phyloP scores from a whole-genome alignment of 306 rosid genomes.

The Dryas alaskensis region DNA sequence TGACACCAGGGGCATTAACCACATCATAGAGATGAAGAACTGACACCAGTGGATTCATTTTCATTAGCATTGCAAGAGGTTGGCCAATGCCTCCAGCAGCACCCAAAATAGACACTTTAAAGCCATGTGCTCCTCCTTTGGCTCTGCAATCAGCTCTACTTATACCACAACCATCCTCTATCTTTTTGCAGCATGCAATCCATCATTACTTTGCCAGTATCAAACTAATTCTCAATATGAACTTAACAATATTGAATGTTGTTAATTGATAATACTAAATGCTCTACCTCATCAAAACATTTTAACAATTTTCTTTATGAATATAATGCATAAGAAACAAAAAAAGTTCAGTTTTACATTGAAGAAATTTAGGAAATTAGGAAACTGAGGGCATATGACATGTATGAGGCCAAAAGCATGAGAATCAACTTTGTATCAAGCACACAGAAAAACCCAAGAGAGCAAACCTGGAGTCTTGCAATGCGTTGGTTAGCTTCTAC shows the following conservation, averaged over 20 bases:
- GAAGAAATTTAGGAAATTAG: conserved; percentile 56
- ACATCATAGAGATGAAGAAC: conserved; percentile 98
- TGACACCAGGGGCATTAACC: conserved; percentile 92
- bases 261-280: background rate
- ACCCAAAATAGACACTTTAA: conserved; percentile 86
- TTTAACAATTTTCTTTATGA: background rate
- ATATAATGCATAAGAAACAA: no score
- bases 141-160: conserved; percentile 60
- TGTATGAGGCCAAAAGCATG: no score
- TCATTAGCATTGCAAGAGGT: conserved; percentile 81
- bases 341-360: no score
- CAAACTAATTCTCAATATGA: background rate
- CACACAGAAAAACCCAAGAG: background rate
- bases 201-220: background rate
- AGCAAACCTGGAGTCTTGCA: conserved; percentile 58
- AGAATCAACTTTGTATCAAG: background rate
- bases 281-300: background rate
- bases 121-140: conserved; percentile 86
- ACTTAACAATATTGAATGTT: background rate
- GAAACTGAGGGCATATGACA: conserved; percentile 36
- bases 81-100: conserved; percentile 99
- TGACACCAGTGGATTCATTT: conserved; percentile 89
- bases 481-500: conserved; percentile 52
- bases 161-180: conserved; percentile 45
- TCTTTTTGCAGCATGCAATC: conserved; percentile 26